phyloP scores from a whole-genome alignment of 345 rosid species.

The Linum usitatissimum region DNA sequence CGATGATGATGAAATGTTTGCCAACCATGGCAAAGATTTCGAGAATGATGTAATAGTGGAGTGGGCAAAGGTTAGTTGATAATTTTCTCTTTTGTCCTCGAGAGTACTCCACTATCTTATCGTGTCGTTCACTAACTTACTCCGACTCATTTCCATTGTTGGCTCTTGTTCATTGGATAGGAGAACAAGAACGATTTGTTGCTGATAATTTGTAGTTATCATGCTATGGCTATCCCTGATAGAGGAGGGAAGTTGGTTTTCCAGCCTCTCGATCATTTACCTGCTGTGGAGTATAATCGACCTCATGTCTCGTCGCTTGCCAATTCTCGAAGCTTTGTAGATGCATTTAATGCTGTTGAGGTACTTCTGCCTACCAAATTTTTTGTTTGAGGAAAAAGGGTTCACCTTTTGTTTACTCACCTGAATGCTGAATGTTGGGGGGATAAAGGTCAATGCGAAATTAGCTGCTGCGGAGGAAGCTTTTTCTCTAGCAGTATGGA shows the following conservation, averaged over 20 bases:
- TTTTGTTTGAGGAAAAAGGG: conserved; percentile 7
- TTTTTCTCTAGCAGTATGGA: conserved; percentile 79
- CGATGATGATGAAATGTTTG: conserved; percentile 50
- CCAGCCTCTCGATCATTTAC: conserved; percentile 87
- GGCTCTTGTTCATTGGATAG: conserved; percentile 31
- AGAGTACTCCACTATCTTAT: not conserved
- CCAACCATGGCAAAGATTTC: conserved; percentile 42
- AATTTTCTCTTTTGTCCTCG: conserved; percentile 8
- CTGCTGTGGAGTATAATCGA: conserved; percentile 62
- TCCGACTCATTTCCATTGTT: conserved; percentile 10
- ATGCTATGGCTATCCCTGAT: conserved; percentile 50
- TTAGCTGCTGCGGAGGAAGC: conserved; percentile 90
- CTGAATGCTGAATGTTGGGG: conserved; percentile 16
- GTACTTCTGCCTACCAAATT: conserved; percentile 25
- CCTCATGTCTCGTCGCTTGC: conserved; percentile 54
- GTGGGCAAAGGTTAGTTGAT: conserved; percentile 81
- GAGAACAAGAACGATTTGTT: conserved; percentile 71
- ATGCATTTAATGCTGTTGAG: conserved; percentile 50
- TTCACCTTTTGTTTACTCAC: conserved; percentile 7
- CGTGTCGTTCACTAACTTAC: conserved; percentile 8
- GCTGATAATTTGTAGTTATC: conserved; percentile 82
- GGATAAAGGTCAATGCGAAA: conserved; percentile 47
- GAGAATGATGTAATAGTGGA: conserved; percentile 66
- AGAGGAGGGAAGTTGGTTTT: conserved; percentile 60
- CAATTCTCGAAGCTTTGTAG: conserved; percentile 30